Evolutionary conservation across 2,329 filamentous ascomycete species (phyloP), one percentile per base, ranked within the genome.

Genomic region (Fusarium penzigii): DNA sequence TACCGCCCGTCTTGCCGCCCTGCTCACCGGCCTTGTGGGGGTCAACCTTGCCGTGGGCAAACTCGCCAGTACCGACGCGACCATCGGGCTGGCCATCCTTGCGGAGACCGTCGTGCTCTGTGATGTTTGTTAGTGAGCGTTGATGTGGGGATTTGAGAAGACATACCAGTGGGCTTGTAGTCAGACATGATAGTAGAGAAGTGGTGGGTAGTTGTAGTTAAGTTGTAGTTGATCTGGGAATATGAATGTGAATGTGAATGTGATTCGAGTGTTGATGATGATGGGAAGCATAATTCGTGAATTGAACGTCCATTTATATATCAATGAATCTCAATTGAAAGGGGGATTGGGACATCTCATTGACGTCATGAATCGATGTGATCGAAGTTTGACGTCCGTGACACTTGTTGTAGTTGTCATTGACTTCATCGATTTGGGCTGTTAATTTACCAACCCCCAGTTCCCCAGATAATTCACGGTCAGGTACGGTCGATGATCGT

Each of bases 71-170:
- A 9, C 59, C 59, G 13, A 62, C 59, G 13, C 59, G 59, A 3
- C 46, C 44, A 29, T 62, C 59, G 1, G 59, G 59, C 54, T 62
- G 45, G 10, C 59, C 59, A 2, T 59, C 59, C 54, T 62, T 50
- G 48, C 59, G 59, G 54, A 62, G 59, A 44, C 59, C 59, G 29
- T 53, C 59, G 48, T 62, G 59, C 54, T 62, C 59, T 57, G 1
- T 1, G 3, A 2, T 7, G 10, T 32, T 11, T 50, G 39, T 29
- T 13, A 20, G 3, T 17, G 32, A 51, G 34, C 7, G 20, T n/a
- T n/a, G 7, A 7, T 25, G 20, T 25, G 20, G 20, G 4, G 20
- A 5, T 25, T 25, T 25, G 4, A 25, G 20, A 25, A 25, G 20
- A 25, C 20, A 25, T 25, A 25, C 20, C 20, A 25, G 20, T 25